Base-by-base conservation (phyloP, 768 basidiomycete species). In the Leccinellum rugosiceps region DNA sequence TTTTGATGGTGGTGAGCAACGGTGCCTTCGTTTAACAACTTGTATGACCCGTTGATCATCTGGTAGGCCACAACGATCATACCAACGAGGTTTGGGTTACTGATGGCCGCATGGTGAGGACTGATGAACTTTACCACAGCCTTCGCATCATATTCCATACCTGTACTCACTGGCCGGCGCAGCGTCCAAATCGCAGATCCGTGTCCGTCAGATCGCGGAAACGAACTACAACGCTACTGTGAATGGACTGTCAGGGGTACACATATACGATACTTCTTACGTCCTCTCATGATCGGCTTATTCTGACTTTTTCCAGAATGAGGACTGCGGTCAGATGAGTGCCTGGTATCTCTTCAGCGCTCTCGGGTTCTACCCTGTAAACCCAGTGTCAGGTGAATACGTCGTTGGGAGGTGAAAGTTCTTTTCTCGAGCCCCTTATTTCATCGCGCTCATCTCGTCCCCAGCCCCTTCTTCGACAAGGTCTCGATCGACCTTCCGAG, bases 271-370 rank as follows among this genome's bases (percentile, higher is more conserved):
- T 17, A 2, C 46, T 4, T 7, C 35, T 46, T 31, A 32, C 25
- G 30, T 21, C 19, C 52, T 9, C 28, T 28, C 9, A 1, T 4
- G 30, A 30, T 31, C 19, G 6, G 1, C 60, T 65, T 14, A 57
- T 21, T 34, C 30, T 31, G 19, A 9, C 11, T 47, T 19, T 28
- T 30, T 31, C 25, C 58, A 91, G 87, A 94, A 93, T 63, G 91
- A 94, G 68, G 91, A 94, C 66, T 92, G 90, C 61, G 90, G 91
- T 1, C 91, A 94, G 68, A 93, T 93, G 91, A 90, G 87, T 63
- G 88, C 90, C 0, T 93, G 91, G 91, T 92, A 86, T 63, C 78
- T 92, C 14, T 92, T 91, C 74, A 86, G 83, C 50, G 83, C 89
- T 0, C 78, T 94, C 71, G 90, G 91, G 1, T 89, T 93, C 70